Percentiles rank a stretch among this genome's conserved stretches.
Evolutionary conservation across 768 basidiomycete species (phyloP).

Genomic region (Neoboletus magnificus): DNA sequence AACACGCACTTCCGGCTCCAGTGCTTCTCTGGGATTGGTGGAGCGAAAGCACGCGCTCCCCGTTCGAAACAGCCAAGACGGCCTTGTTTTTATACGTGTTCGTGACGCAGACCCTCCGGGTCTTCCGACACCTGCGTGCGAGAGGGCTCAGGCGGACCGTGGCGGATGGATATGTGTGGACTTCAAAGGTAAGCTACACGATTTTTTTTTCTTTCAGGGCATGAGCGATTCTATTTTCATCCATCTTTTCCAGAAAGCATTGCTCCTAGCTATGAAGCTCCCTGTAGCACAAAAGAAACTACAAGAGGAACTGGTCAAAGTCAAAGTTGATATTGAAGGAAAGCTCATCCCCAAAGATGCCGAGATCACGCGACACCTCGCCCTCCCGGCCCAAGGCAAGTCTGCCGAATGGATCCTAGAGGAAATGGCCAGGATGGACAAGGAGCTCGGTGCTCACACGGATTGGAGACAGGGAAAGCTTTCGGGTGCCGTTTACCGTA

Average conservation of each 20-base stretch:
- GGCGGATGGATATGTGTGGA: conserved; percentile 27
- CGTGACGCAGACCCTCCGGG: conserved; percentile 21
- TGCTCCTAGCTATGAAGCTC: conserved; percentile 57
- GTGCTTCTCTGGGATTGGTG: conserved; percentile 17
- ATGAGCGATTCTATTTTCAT: not conserved
- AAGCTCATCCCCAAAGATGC: conserved; percentile 65
- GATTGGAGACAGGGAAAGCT: conserved; percentile 73
- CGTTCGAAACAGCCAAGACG: conserved; percentile 32
- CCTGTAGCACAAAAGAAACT: conserved; percentile 62
- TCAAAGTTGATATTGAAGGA: conserved; percentile 61
- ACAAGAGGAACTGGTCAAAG: conserved; percentile 57
- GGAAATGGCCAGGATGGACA: conserved; percentile 82
- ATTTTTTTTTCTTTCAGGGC: too few relatives aligned
- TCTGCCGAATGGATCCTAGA: conserved; percentile 68
- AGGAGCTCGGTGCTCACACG: conserved; percentile 41
- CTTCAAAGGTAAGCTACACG: conserved; percentile 19
- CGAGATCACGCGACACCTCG: conserved; percentile 60
- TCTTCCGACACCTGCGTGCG: conserved; percentile 37
- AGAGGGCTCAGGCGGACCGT: conserved; percentile 32
- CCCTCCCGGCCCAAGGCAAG: conserved; percentile 63
- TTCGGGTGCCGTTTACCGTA: conserved; percentile 85
- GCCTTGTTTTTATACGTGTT: conserved; percentile 35
- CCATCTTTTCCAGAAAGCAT: conserved; percentile 39
- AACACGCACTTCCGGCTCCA: not conserved
- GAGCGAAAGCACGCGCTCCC: conserved; percentile 8